Base-by-base conservation (phyloP, 2,329 filamentous ascomycete genomes). In the Pseudogymnoascus sp. region DNA sequence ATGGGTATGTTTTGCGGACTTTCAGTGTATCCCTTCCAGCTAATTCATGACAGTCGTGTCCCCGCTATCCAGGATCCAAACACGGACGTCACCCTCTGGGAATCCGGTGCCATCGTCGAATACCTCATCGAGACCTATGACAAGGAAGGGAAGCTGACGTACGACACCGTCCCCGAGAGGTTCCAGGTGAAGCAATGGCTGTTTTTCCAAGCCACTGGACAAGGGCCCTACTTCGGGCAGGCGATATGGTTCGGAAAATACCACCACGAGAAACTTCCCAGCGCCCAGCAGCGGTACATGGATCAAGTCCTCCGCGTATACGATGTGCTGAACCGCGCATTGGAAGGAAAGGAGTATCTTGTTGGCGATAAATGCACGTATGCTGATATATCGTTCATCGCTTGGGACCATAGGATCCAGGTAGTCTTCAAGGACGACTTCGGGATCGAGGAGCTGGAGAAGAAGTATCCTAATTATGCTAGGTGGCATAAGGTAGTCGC, bases 21-120 rank as follows among this genome's bases (percentile, higher is more conserved):
- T 31, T 31, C 58, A 43, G 19, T 66, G 69, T 11, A 33, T 19
- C n/a, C 12, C n/a, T 12, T 33, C 29, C 5, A 26, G 12, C 49
- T 55, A 33, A 55, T 12, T n/a, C 29, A 6, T 4, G 14, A 6
- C 5, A 55, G 49, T 5, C 49, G 49, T 2, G 63, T 71, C 19
- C 70, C 70, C 3, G 63, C 68, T 8, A 66, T 72, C 31, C 63
- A 77, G 31, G 71, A 78, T 65, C 73, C 75, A 61, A 73, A 73
- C 31, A 78, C 77, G 59, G 72, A 72, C 59, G 69, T 80, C 41
- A 73, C 71, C 0, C 71, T 77, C 58, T 81, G 77, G 75, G 77
- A 80, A 66, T 74, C 72, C 31, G 75, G 75, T 11, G 77, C 78
- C 1, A 76, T 78, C 63, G 68, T 79, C 63, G 72, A 76, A 59